Evolutionary conservation across 2,329 filamentous ascomycete genomes (phyloP), one percentile per base, ranked within the genome.

Genomic region (Hypoxylon sp.): DNA sequence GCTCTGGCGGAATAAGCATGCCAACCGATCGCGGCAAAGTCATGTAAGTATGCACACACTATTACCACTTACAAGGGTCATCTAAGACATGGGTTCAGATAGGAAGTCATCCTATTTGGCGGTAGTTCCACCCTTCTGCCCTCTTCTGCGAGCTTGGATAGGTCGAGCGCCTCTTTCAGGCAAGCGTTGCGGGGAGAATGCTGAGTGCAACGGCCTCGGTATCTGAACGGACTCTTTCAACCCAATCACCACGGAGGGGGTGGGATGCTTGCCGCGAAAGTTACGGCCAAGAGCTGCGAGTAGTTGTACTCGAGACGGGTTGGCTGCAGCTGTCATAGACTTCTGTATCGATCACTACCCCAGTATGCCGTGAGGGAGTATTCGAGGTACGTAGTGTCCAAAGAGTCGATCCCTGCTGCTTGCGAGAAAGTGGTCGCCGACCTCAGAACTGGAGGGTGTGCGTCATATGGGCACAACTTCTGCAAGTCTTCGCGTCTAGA

Each of bases 401-500:
- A 19, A 64, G 36, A 71, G 68, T 69, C 67, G 68, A 72, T 72
- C 70, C 66, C 64, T 72, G 64, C 70, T 69, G 59, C 66, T 65
- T 71, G 62, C 17, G 63, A 68, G 57, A 52, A 65, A 70, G 51
- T 69, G 68, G 68, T 71, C 68, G 68, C 52, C 68, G 68, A 71
- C 68, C 68, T 71, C 57, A 69, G 53, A 60, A 67, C 66, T 46
- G 63, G 68, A 62, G 63, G 65, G 68, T 71, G 68, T 71, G 68
- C 68, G 68, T 71, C 68, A 71, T 71, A 69, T 69, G 68, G 68
- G 65, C 66, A 69, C 65, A 69, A 64, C 59, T 69, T 60, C 69
- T 72, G 69, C 67, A 70, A 68, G 65, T 70, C 63, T 67, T 53
- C 70, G 70, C 70, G 67, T 69, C 70, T 70, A 70, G 70, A 72